Base-by-base conservation (phyloP, 257 asterid genomes). In the Ocimum tenuiflorum region DNA sequence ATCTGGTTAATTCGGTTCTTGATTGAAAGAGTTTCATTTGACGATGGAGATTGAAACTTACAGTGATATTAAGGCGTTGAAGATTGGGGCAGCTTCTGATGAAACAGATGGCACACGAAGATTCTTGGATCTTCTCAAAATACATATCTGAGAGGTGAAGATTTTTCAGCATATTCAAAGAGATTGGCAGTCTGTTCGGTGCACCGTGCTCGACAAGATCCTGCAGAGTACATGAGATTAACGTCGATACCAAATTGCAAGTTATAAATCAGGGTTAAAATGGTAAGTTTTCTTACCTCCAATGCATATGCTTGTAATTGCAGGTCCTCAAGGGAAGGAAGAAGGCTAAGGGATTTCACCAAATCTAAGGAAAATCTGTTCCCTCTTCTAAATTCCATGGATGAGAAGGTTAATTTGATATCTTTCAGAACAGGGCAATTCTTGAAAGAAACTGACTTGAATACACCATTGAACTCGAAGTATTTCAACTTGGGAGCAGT, bases 61-160 rank as follows among this genome's bases (percentile, higher is more conserved):
- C 89, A 0, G 78, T 79, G 69, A 80, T 77, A 70, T 68, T 74
- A 7, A 85, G 91, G 55, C 72, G 69, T 36, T 78, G 88, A 33
- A 85, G 51, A 65, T 64, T 76, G 10, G 85, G 85, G 70, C 80
- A 82, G 65, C 83, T 85, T 73, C 83, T 55, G 66, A 85, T 82
- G 82, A 82, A 80, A 68, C 84, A 85, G 61, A 80, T 75, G 63
- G 78, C 83, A 65, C 82, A 79, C 0, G 85, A 78, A 5, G 75
- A 65, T 49, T 85, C 85, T 31, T 80, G 76, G 6, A 77, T 66
- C 58, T 80, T 82, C 60, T 71, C 76, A 9, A 82, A 85, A 60
- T 68, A 78, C 86, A 80, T 80, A 22, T 76, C 76, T 0, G 80
- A 76, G 50, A 85, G 78, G 72, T 75, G 80, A 42, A 80, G 83